Evolutionary conservation across 345 rosid genomes (phyloP).

Genomic region (Moringa oleifera): DNA sequence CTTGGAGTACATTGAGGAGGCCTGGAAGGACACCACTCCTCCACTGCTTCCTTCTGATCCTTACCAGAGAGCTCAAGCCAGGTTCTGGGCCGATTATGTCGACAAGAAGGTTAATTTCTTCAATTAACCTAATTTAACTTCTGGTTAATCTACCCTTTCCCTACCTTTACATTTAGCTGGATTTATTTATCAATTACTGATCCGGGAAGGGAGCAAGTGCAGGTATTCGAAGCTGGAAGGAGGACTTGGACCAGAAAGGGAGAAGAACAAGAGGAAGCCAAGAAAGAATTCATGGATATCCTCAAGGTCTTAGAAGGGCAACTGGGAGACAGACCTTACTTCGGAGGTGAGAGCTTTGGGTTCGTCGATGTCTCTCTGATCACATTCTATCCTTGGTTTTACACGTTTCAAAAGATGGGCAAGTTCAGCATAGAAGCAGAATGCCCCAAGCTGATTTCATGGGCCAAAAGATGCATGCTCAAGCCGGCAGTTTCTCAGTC

Average conservation of each 20-base stretch:
- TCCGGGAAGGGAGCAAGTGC: background rate
- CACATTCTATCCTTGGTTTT: constrained; percentile 33
- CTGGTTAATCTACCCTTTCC: too few relatives aligned
- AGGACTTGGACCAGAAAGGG: constrained; percentile 31
- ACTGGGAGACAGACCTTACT: constrained; percentile 24
- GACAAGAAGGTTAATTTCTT: constrained; percentile 22
- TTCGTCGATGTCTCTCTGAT: constrained; percentile 25
- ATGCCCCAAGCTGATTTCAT: constrained; percentile 22
- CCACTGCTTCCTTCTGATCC: constrained; percentile 25
- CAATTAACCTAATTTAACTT: constrained; percentile 4
- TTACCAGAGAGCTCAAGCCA: constrained; percentile 17
- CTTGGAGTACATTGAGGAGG: constrained; percentile 28
- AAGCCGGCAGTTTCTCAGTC: constrained; percentile 23
- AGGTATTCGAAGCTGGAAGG: constrained; percentile 29
- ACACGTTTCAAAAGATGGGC: constrained; percentile 23
- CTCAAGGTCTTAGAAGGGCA: constrained; percentile 23
- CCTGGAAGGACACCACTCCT: constrained; percentile 20
- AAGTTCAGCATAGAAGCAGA: constrained; percentile 20
- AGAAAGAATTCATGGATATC: constrained; percentile 19
- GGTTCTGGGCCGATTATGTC: constrained; percentile 24
- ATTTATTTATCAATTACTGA: background rate
- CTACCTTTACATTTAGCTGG: too few relatives aligned
- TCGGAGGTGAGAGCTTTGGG: constrained; percentile 25
- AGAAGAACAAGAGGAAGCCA: constrained; percentile 29
- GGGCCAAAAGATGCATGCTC: constrained; percentile 21